phyloP scores from a whole-genome alignment of 2,329 filamentous ascomycete species.

The Phialophora expanda region DNA sequence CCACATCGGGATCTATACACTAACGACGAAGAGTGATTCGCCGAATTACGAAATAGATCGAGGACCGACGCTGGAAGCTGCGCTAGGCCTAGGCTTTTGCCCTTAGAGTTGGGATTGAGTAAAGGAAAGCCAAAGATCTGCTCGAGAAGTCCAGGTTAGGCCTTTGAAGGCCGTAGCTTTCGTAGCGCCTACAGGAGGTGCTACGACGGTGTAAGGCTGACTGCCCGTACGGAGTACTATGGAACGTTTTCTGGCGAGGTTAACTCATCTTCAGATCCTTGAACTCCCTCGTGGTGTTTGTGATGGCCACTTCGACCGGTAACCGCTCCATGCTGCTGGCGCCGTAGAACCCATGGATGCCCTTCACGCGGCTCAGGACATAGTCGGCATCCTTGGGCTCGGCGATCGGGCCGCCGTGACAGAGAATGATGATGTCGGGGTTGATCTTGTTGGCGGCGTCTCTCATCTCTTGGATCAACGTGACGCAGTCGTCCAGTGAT shows the following conservation, averaged over 20 bases:
- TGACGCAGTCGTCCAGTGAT: slow-evolving; percentile 67
- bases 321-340: slow-evolving; percentile 73
- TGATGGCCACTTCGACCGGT: slow-evolving; percentile 70
- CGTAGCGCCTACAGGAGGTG: too few species aligned
- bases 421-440: slow-evolving; percentile 66
- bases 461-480: slow-evolving; percentile 66
- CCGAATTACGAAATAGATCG: neutral
- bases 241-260: neutral
- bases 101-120: neutral
- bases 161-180: too few species aligned
- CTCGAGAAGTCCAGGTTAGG: neutral
- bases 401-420: slow-evolving; percentile 72
- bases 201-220: slow-evolving; percentile 1
- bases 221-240: neutral
- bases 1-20: neutral
- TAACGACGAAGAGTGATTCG: neutral
- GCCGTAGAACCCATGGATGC: slow-evolving; percentile 74
- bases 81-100: neutral
- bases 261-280: slow-evolving; percentile 49
- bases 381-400: slow-evolving; percentile 67
- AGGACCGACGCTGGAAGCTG: neutral
- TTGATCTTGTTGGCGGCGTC: slow-evolving; percentile 64
- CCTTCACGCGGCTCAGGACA: slow-evolving; percentile 64
- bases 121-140: neutral
- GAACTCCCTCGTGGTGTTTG: slow-evolving; percentile 61